A percentile compares a stretch with the other conserved stretches of the same genome.
phyloP scores from a whole-genome alignment of 2,329 filamentous ascomycete species.

The Aureobasidium pullulans region DNA sequence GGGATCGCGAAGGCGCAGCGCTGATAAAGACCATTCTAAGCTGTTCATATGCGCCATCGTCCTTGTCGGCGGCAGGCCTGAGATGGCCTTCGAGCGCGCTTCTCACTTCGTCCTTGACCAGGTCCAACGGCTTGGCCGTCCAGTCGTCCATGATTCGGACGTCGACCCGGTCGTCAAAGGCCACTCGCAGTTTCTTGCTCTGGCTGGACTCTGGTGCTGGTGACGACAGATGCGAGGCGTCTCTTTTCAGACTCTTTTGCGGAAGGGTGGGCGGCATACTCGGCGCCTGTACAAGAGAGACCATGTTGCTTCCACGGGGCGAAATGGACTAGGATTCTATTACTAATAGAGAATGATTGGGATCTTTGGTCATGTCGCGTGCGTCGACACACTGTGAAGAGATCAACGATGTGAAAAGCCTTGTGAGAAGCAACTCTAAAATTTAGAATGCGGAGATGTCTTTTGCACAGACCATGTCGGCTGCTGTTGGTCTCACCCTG shows the following conservation, averaged over 20 bases:
- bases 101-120: conserved; percentile 56
- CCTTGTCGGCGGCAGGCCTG: conserved; percentile 35
- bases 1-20: conserved; percentile 32
- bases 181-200: conserved; percentile 40
- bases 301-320: conserved; percentile 21
- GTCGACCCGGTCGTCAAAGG: conserved; percentile 42
- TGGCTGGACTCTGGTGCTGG: conserved; percentile 27
- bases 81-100: conserved; percentile 36
- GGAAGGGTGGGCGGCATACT: conserved; percentile 27
- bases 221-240: conserved; percentile 29
- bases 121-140: conserved; percentile 47
- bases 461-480: neutral
- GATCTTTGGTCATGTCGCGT: conserved; percentile 10
- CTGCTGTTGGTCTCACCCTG: neutral
- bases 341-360: neutral
- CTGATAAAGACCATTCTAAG: conserved; percentile 46
- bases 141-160: conserved; percentile 38
- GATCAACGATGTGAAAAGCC: neutral
- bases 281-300: conserved; percentile 24
- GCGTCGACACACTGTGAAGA: conserved; percentile 1
- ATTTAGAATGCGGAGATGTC: neutral
- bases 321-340: neutral
- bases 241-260: conserved; percentile 29
- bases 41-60: conserved; percentile 50
- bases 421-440: neutral